Evolutionary conservation across 202 grass and related monocot genomes (phyloP).

Genomic region (Carex arenaria): DNA sequence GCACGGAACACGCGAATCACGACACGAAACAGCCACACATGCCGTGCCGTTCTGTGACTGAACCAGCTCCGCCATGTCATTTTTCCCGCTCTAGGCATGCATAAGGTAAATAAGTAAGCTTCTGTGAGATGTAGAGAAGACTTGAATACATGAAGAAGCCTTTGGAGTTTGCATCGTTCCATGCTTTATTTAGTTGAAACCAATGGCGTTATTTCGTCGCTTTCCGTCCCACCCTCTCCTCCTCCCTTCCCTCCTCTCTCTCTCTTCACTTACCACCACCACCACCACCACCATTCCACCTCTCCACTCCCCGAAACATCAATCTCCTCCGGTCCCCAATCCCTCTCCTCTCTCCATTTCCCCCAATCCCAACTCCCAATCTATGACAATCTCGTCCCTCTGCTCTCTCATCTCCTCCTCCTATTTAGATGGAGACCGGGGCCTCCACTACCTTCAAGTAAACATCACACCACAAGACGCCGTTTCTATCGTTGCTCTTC

Average conservation of each 20-base stretch:
- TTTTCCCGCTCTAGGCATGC: too few species aligned
- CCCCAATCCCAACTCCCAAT: neutral
- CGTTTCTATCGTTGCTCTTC: conserved; percentile 29
- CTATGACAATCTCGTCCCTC: conserved; percentile 2
- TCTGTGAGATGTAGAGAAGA: too few species aligned
- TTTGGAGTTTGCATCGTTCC: neutral
- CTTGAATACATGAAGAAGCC: too few species aligned
- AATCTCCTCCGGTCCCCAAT: neutral
- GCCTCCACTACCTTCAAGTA: conserved; percentile 25
- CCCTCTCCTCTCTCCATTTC: conserved; percentile 1
- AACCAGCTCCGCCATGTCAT: too few species aligned
- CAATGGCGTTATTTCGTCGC: conserved; percentile 10
- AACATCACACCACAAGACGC: conserved; percentile 50
- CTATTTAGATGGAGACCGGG: conserved; percentile 20
- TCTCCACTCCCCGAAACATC: neutral
- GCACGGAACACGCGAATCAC: too few species aligned
- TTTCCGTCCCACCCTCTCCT: conserved; percentile 23
- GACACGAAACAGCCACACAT: too few species aligned
- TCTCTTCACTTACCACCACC: conserved; percentile 20
- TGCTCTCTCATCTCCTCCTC: conserved; percentile 24
- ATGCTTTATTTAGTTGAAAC: neutral
- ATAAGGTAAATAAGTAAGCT: too few species aligned
- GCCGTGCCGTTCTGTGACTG: too few species aligned
- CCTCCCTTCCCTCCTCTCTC: conserved; percentile 1
- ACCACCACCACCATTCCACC: neutral